Evolutionary conservation across 2,329 filamentous ascomycete species (phyloP).

Genomic region (Claviceps paspali): DNA sequence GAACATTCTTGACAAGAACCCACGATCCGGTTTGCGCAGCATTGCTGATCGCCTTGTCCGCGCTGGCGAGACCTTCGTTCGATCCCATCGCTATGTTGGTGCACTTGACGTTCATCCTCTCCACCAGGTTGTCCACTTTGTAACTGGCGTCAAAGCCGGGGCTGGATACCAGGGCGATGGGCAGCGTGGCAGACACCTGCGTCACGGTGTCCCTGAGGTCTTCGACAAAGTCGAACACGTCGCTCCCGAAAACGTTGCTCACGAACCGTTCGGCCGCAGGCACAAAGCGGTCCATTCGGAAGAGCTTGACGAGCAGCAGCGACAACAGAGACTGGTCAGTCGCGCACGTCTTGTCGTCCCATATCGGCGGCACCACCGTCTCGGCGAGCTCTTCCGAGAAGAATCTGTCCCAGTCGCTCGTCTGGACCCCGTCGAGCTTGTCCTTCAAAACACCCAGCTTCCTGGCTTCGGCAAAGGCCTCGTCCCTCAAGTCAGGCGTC

Average conservation of each 20-base stretch:
- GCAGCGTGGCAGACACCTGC: slow-evolving; percentile 69
- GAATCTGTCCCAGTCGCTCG: slow-evolving; percentile 65
- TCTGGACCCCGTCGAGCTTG: slow-evolving; percentile 45
- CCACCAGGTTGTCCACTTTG: slow-evolving; percentile 92
- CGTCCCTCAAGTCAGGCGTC: slow-evolving; percentile 44
- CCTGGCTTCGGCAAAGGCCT: slow-evolving; percentile 52
- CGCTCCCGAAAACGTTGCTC: slow-evolving; percentile 65
- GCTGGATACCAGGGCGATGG: slow-evolving; percentile 83
- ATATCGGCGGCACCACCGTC: slow-evolving; percentile 61
- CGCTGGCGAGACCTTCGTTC: slow-evolving; percentile 79
- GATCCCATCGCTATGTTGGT: slow-evolving; percentile 99
- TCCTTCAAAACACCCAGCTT: slow-evolving; percentile 62
- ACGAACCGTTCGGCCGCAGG: slow-evolving; percentile 89
- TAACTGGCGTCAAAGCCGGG: slow-evolving; percentile 97
- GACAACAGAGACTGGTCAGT: slow-evolving; percentile 67
- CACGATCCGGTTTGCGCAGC: slow-evolving; percentile 85
- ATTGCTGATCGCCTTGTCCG: slow-evolving; percentile 88
- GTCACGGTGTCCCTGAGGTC: slow-evolving; percentile 75
- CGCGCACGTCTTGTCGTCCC: slow-evolving; percentile 45
- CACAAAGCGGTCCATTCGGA: slow-evolving; percentile 89
- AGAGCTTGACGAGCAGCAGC: slow-evolving; percentile 84
- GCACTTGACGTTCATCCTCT: slow-evolving; percentile 66
- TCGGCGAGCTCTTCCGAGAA: slow-evolving; percentile 76
- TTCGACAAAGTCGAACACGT: slow-evolving; percentile 69
- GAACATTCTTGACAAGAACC: slow-evolving; percentile 98